Conservation (phyloP, 1,139 yeast species). For the Scheffersomyces insectosa region DNA sequence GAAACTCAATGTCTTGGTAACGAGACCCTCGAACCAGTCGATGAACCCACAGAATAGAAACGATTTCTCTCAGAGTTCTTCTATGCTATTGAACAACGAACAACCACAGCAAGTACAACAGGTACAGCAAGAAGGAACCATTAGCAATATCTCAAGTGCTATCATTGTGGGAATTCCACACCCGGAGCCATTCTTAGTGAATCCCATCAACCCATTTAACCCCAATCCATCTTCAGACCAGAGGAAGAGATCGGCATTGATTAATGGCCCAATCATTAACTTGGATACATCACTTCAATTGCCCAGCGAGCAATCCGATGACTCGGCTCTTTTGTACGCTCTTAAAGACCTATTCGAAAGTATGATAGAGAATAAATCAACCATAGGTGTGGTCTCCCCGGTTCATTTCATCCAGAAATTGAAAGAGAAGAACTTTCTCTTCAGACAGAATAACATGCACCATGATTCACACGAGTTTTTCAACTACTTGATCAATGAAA, state of each 20-base stretch:
- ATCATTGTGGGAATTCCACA: conserved; percentile 47
- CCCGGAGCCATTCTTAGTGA: conserved; percentile 37
- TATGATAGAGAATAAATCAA: conserved; percentile 69
- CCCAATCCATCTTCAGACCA: conserved; percentile 67
- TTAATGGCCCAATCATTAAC: conserved; percentile 82
- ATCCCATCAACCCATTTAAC: conserved; percentile 44
- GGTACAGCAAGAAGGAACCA: conserved; percentile 14
- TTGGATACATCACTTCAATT: conserved; percentile 62
- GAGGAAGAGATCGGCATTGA: conserved; percentile 76
- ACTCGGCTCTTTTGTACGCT: conserved; percentile 64
- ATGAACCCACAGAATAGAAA: conserved; percentile 16
- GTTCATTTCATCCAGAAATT: conserved; percentile 68
- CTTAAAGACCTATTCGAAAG: conserved; percentile 84
- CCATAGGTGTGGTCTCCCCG: conserved; percentile 86
- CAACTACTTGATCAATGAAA: conserved; percentile 79
- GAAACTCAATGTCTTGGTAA: conserved; percentile 36
- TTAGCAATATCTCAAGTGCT: conserved; percentile 31
- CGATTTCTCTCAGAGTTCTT: conserved; percentile 39
- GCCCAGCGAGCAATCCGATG: conserved; percentile 44
- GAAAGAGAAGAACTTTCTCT: conserved; percentile 79
- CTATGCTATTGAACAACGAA: conserved; percentile 33
- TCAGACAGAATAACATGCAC: conserved; percentile 85
- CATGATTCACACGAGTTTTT: conserved; percentile 98
- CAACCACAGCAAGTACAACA: conserved; percentile 12
- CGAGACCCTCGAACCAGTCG: conserved; percentile 30